These are phyloP conservation scores for Vanilla planifolia DNA, from an alignment of 106 monocot genomes.

Conservation along the genomic window DNA sequence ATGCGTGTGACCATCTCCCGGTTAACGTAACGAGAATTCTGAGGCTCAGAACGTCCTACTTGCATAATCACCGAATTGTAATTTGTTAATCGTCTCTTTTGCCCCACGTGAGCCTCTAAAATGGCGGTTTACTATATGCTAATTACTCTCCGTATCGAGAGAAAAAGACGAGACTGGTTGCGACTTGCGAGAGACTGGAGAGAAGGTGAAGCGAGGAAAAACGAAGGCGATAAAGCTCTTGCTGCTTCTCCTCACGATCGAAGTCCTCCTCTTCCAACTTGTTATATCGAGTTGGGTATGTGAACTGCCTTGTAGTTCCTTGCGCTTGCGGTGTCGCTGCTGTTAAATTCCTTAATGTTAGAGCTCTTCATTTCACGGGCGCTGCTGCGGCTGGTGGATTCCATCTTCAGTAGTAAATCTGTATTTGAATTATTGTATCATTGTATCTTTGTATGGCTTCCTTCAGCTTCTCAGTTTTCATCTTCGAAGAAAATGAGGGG, in stretches of 20 bases:
- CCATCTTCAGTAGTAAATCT: not conserved
- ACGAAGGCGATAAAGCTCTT: conserved; percentile 3
- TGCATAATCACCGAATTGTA: not conserved
- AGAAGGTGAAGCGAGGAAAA: not conserved
- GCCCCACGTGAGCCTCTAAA: conserved; percentile 3
- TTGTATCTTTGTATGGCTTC: not conserved
- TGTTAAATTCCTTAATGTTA: not conserved
- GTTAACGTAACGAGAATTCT: not conserved
- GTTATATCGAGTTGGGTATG: not conserved
- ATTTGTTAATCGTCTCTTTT: not conserved
- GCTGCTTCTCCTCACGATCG: not conserved
- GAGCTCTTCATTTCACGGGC: not conserved
- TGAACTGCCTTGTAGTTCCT: not conserved
- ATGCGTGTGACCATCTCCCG: too few relatives aligned
- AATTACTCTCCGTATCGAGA: not conserved
- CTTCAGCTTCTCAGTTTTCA: not conserved
- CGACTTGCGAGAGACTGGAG: not conserved
- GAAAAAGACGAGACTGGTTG: not conserved
- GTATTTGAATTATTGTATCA: too few relatives aligned
- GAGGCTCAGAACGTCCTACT: not conserved
- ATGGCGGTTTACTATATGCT: not conserved
- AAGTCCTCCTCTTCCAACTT: not conserved
- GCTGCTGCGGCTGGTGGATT: not conserved
- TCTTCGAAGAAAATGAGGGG: not conserved
- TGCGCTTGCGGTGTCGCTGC: not conserved